Base-by-base conservation (phyloP, 192 early-diverging fungal genomes). In the Coemansia sp. region DNA sequence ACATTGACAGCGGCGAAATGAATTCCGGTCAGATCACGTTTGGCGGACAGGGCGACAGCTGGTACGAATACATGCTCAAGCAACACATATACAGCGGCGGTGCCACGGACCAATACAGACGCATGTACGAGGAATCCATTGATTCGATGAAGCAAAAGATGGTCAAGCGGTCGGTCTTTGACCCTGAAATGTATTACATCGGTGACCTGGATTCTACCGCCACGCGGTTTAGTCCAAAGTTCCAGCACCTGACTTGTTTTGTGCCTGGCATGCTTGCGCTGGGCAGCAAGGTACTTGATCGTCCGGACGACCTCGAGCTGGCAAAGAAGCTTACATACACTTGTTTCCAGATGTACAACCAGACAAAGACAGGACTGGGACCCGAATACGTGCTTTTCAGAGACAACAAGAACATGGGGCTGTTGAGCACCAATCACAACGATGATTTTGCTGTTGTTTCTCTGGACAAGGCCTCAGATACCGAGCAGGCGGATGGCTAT, bases 381-480 rank as follows among this genome's bases (percentile, higher is more conserved):
- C 85, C 91, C 42, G 96, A 98, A 69, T 94, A 94, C 61, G 93
- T 92, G 40, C 91, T 87, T 32, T 92, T 92, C 83, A 83, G 86
- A 61, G 77, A 67, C 61, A 54, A 62, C 29, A 38, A 72, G 52
- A 45, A 83, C 61, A 61, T 34, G 56, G 78, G 78, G 0, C 36
- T 81, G 1, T 61, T 69, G 42, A 66, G 59, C 3, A 51, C 52
- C 25, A 63, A 68, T 5, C 49, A 61, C 61, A 58, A 69, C 7
- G 54, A 64, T 22, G 71, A 82, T 48, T 76, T 77, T 77, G 68
- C 55, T 22, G 52, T 69, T 25, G 56, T 68, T 5, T n/a, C 65
- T 25, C 58, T 77, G 1, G 17, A 48, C 7, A 36, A 50, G 2
- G 61, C 75, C 1, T 51, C 51, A 22, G 49, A 61, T 17, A 60